Evolutionary conservation across 352 stramenopile species (phyloP), one percentile per base, ranked within the genome.

Genomic region (Phytophthora pini): DNA sequence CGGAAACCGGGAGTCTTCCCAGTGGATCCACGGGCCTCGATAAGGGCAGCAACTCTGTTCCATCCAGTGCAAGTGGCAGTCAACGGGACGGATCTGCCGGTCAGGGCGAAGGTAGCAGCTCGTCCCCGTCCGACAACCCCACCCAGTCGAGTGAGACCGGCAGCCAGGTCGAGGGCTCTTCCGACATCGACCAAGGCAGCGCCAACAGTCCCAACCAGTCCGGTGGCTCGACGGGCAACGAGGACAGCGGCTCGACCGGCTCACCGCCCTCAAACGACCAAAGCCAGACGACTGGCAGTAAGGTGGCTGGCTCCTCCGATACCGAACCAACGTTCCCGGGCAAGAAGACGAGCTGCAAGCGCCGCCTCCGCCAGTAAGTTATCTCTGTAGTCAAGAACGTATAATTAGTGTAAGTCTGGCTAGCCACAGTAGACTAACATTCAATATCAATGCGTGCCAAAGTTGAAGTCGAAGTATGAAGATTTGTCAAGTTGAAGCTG

Each of bases 321-420:
- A 27, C 54, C 8, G 52, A 63, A 26, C 53, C 61, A 29, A 59
- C 24, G 12, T 36, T 60, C 40, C 54, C 53, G 3, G 46, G 47
- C 24, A 51, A 50, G 4, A 50, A 46, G 10, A 59, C 40, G 36
- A 59, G 61, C 55, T 71, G 63, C 63, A 71, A 71, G 50, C 56
- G 56, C 20, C 63, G 63, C 58, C 49, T 66, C 9, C 57, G 57
- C 15, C 51, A 60, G 26, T 68, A 68, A 61, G 26, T 56, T 49
- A 32, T 32, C 13, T 8, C 4, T 36, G 31, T 36, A 7, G 31
- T 36, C 31, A 7, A 36, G 8, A 20, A 20, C 17, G 17, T 20
- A 20, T 20, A 20, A 20, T 20, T 20, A 20, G 17, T 20, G 17
- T 20, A 20, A 20, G 17, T 20, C 17, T 20, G 0, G 17, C 17